Evolutionary conservation across 2,329 filamentous ascomycete genomes (phyloP), one percentile per base, ranked within the genome.

Genomic region (Fusarium robinianum): DNA sequence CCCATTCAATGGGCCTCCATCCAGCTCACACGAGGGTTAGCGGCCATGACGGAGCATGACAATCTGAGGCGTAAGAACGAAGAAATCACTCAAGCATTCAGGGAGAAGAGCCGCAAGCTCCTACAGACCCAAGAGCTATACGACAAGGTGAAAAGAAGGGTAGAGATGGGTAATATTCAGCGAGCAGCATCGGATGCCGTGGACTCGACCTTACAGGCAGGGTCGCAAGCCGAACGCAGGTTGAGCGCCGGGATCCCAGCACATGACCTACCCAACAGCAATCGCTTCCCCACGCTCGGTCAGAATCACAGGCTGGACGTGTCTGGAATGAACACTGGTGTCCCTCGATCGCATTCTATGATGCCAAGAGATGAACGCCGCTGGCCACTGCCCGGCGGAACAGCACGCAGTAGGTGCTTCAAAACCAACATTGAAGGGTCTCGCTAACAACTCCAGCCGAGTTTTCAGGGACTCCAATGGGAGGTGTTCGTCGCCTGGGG

Each of bases 101-200:
- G 79, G 41, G 85, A 90, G 15, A 94, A 92, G 64, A 82, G 72
- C 54, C 83, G 79, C 32, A 86, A 84, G 45, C 76, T 88, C 3
- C 68, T 83, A 5, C 84, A 89, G 48, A 79, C 82, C 3, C 87
- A 90, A 57, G 79, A 83, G 49, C 68, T 83, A 3, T 84, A 84
- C 49, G 78, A 83, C 57, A 83, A 77, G 49, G 66, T 82, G 32
- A 84, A 82, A 58, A 70, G 76, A 31, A 77, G 73, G 45, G 74
- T 73, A 2, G 74, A 83, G 58, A 64, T 80, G 27, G 73, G 72
- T 8, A 75, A 82, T 12, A 74, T 83, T 19, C 75, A 79, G 51
- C 70, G 72, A 49, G 78, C 78, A 11, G 79, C 79, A 5, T 72
- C 74, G 12, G 72, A 80, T 25, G 66, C 64, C 9, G 62, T 69